Base-by-base conservation (phyloP, 1,284 basidiomycete genomes). In the Gomphus bonarii region DNA sequence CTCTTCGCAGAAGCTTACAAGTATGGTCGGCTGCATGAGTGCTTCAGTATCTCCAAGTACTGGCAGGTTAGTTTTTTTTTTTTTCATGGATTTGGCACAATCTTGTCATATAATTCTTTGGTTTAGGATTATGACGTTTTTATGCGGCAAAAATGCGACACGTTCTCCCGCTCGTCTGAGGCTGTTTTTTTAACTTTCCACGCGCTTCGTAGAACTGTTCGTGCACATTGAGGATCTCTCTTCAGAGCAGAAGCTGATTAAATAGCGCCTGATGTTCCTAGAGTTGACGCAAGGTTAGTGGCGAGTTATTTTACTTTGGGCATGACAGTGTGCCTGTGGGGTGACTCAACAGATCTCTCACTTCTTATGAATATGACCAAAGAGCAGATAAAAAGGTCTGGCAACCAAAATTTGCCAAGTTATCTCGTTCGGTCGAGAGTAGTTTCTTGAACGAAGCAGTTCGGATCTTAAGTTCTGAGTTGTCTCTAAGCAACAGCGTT, bases 291-390 rank as follows among this genome's bases (percentile, higher is more conserved):
- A 98, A 78, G 81, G 80, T 28, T 59, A 62, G 43, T 60, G 25
- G 25, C 25, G 3, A 25, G 25, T 25, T 25, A 25, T 25, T 25
- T 25, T 61, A 64, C 3, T 66, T 48, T 40, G 50, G 20, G 8
- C 31, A 44, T 42, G 35, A 31, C 58, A 90, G 91, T 97, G 58
- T 95, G n/a, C n/a, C 77, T 95, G 22, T 95, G 92, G 91, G 92
- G 92, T 16, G 95, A 95, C 72, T 91, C 92, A n/a, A 98, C 95
- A 58, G 95, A 98, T 70, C 76, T 98, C 56, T 95, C 92, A 1
- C 80, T 98, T 40, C 79, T 98, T 57, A 98, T 97, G 73, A 93
- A 98, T 74, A 97, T 97, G 95, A 92, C 91, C 12, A 95, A 98
- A 72, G 95, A 98, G 49, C 95, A 98, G 70, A 97, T 99, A 74